A percentile compares a stretch with the other conserved stretches of the same genome.
Evolutionary conservation across 2,329 filamentous ascomycete species (phyloP).

Genomic region (Fusarium abutilonis): DNA sequence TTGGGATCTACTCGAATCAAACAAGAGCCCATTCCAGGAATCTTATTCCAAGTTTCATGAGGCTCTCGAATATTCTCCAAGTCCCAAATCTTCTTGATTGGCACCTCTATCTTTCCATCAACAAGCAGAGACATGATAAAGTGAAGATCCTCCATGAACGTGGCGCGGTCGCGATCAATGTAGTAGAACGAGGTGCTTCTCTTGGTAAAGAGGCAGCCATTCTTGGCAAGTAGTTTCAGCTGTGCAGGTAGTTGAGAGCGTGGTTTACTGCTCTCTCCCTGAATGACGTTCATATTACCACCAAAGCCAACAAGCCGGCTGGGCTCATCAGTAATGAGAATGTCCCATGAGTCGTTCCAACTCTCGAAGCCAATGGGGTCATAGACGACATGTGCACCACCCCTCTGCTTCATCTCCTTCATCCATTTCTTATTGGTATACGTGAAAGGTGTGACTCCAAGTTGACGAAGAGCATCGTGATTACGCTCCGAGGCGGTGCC

Average conservation of each 20-base stretch:
- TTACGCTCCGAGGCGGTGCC: conserved; percentile 60
- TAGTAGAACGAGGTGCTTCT: conserved; percentile 51
- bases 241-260: conserved; percentile 48
- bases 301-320: conserved; percentile 55
- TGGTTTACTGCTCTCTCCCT: conserved; percentile 43
- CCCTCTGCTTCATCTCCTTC: conserved; percentile 54
- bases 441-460: conserved; percentile 56
- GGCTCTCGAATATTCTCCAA: conserved; percentile 53
- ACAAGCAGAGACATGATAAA: conserved; percentile 47
- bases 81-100: conserved; percentile 54
- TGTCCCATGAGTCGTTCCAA: conserved; percentile 60
- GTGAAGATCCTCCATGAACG: conserved; percentile 47
- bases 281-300: conserved; percentile 49
- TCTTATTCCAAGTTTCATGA: conserved; percentile 51
- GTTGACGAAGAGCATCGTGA: conserved; percentile 52
- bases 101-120: conserved; percentile 48
- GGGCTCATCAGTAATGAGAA: conserved; percentile 49
- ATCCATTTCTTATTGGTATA: conserved; percentile 63
- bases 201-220: conserved; percentile 41
- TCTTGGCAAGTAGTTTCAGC: conserved; percentile 50
- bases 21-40: conserved; percentile 50
- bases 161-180: conserved; percentile 49
- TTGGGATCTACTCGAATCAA: conserved; percentile 46
- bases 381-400: conserved; percentile 59
- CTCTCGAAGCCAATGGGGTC: conserved; percentile 62